A percentile compares a stretch with the other conserved stretches of the same genome.
phyloP scores from a whole-genome alignment of 2,329 filamentous ascomycete genomes.

The Cytospora chrysosperma region DNA sequence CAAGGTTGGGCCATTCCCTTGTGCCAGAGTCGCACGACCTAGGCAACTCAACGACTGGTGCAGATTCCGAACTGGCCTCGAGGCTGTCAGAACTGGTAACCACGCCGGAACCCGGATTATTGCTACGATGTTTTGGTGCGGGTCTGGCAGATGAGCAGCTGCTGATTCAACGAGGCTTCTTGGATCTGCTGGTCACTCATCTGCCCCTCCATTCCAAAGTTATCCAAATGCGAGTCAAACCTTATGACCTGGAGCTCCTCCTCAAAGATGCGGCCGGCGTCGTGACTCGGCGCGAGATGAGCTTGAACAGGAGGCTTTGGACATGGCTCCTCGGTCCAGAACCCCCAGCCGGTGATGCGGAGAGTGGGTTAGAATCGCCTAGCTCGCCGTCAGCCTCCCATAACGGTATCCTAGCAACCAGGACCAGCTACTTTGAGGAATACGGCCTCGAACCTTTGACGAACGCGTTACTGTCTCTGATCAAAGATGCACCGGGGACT shows the following conservation, averaged over 20 bases:
- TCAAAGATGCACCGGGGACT: slow-evolving; percentile 52
- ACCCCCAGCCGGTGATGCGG: slow-evolving; percentile 48
- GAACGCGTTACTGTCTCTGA: slow-evolving; percentile 69
- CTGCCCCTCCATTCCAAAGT: slow-evolving; percentile 81
- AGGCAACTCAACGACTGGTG: slow-evolving; percentile 33
- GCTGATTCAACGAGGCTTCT: slow-evolving; percentile 88
- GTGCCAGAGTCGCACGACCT: slow-evolving; percentile 34
- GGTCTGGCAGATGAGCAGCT: slow-evolving; percentile 85
- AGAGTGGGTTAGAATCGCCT: slow-evolving; percentile 48
- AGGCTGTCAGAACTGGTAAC: slow-evolving; percentile 67
- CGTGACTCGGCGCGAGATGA: slow-evolving; percentile 91
- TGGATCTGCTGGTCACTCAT: slow-evolving; percentile 89
- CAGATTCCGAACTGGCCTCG: slow-evolving; percentile 47
- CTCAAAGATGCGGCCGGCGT: slow-evolving; percentile 83
- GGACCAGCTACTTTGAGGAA: slow-evolving; percentile 78
- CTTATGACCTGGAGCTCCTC: slow-evolving; percentile 76
- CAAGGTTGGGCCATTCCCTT: slow-evolving; percentile 58
- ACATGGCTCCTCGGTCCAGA: slow-evolving; percentile 90
- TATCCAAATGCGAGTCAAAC: slow-evolving; percentile 70
- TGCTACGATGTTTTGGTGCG: slow-evolving; percentile 88
- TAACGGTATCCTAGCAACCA: slow-evolving; percentile 50
- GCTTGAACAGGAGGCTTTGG: slow-evolving; percentile 91
- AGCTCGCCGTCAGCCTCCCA: slow-evolving; percentile 42
- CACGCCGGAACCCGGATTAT: slow-evolving; percentile 84
- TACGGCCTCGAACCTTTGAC: slow-evolving; percentile 75